Base-by-base conservation (phyloP, 176 grass and related monocot species). In the Ampelocalamus luodianensis region DNA sequence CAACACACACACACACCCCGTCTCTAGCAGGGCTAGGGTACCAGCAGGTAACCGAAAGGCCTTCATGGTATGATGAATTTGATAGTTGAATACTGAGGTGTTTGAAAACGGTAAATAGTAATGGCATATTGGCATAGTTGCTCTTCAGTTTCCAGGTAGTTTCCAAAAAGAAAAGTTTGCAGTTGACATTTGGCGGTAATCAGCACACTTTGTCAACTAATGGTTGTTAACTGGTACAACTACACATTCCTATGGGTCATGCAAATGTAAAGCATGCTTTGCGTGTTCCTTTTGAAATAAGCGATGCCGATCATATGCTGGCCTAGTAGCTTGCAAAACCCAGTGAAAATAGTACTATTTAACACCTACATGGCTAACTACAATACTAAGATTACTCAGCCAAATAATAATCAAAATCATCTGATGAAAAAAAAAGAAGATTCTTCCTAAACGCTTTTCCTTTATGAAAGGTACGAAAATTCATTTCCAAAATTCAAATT, bases 141-240 rank as follows among this genome's bases (percentile, higher is more conserved):
- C 38, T 86, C 64, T 77, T 49, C 72, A 16, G 12, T 48, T 80
- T 81, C 13, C 53, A 63, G 54, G 1, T 23, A 62, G 38, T 68
- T 67, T 65, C 39, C 27, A 54, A 65, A 66, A 43, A 56, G 34
- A 71, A 27, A 56, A 23, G 65, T 36, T 90, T 81, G 18, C 64
- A 42, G 22, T 74, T 66, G 68, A 87, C 83, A 77, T 78, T 81
- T 26, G 22, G 14, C 8, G 0, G 44, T 40, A 10, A 82, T 65
- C 72, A 66, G 48, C 27, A 22, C 13, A 5, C 66, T 59, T 83
- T 74, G 56, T 79, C 79, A 87, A 83, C 49, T 49, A 79, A 49
- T 48, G 73, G 79, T 73, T 83, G 88, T 82, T 90, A 82, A 78
- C 67, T 34, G 79, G 58, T 90, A 74, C 48, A 90, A 79, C 79